Evolutionary conservation across 78 protist genomes (phyloP), one percentile per base, ranked within the genome.

Genomic region (Dictyostelium citrinum): DNA sequence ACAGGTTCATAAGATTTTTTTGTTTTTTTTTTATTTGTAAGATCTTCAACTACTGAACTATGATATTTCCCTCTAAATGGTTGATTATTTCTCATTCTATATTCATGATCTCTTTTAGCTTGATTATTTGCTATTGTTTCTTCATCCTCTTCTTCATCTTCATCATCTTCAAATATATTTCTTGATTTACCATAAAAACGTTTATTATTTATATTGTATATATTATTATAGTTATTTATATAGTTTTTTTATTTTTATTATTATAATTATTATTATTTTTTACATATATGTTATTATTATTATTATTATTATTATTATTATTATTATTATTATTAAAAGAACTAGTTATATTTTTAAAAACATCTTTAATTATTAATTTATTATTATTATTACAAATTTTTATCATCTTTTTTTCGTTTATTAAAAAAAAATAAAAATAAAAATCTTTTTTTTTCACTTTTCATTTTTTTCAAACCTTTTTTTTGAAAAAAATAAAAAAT

Each of bases 131-230:
- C n/a, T 14, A 55, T 20, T 20, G 64, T 55, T 55, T 55, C 71
- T 60, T 1, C 64, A 45, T 76, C 41, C 0, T 76, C 82, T 14
- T 76, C 82, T 55, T 55, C 64, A 27, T 77, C 83, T 5, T 77
- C 83, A 49, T 78, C 83, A 6, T 76, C 82, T 0, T 78, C 83
- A 78, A 78, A 78, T 78, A 78, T 46, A 78, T 78, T 78, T 51
- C 22, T 49, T 12, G 39, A 14, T 78, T 46, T 49, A 46, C 58
- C 29, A 75, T 75, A 39, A 75, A 37, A 39, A 10, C 81, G 20
- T 2, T 76, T n/a, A n/a, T n/a, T n/a, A n/a, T n/a, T n/a, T n/a
- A n/a, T n/a, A n/a, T n/a, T n/a, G n/a, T n/a, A n/a, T n/a, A n/a
- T n/a, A n/a, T n/a, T n/a, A n/a, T n/a, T n/a, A n/a, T n/a, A n/a